Conservation (phyloP, 1,284 basidiomycete genomes). For the Phellopilus nigrolimitatus region DNA sequence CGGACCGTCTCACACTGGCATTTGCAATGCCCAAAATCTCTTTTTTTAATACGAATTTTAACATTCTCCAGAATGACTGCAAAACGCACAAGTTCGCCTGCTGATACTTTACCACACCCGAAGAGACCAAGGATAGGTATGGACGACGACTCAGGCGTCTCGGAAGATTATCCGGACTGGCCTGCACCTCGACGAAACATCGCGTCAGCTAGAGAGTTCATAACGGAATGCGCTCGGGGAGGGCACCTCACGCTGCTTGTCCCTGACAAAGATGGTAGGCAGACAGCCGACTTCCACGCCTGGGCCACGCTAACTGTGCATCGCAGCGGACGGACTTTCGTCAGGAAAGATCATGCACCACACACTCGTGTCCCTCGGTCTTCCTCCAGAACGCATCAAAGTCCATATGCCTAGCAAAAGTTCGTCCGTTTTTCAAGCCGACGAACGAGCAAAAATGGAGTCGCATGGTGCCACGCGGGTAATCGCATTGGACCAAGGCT, state of each 20-base stretch:
- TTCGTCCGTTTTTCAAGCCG: conserved; percentile 27
- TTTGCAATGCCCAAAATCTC: no score
- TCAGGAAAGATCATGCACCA: conserved; percentile 29
- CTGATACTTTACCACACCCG: neutral
- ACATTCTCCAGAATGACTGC: neutral
- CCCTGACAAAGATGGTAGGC: conserved; percentile 30
- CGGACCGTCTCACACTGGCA: no score
- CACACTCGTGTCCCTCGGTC: conserved; percentile 29
- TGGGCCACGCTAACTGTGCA: neutral
- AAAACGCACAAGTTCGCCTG: conserved; percentile 6
- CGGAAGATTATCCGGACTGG: conserved; percentile 5
- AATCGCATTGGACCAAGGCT: conserved; percentile 31
- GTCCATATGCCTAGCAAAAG: conserved; percentile 31
- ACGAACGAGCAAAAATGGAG: conserved; percentile 26
- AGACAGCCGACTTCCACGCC: neutral
- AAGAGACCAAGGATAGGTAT: neutral
- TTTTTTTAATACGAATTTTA: no score
- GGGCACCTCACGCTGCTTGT: conserved; percentile 26
- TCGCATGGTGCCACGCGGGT: conserved; percentile 24
- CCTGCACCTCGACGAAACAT: conserved; percentile 13
- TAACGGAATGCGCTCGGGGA: conserved; percentile 10
- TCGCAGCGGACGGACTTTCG: conserved; percentile 29
- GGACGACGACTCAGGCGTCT: neutral
- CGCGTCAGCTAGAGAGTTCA: conserved; percentile 10
- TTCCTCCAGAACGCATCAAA: conserved; percentile 21